Evolutionary conservation across 805 yeast species (phyloP), one percentile per base, ranked within the genome.

Genomic region (Candida chauliodis): DNA sequence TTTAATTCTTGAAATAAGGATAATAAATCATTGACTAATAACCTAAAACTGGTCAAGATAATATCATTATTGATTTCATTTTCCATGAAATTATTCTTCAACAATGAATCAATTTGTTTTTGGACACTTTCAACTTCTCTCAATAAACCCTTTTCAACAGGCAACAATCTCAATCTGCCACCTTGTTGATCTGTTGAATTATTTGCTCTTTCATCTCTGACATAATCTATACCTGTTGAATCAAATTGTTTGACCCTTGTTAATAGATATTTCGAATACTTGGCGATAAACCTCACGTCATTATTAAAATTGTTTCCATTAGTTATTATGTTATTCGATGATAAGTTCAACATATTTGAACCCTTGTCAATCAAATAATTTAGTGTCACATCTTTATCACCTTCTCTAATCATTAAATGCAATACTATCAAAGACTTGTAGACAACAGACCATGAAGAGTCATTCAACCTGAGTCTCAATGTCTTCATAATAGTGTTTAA

Each of bases 371-470:
- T 61, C 41, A 78, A 67, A 61, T 72, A 89, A 29, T 73, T 61
- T 47, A 91, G 68, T 0, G 90, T 76, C n/a, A 78, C 81, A 51
- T 86, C 81, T 33, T 70, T 75, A 43, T 84, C 89, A 15, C 98
- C 98, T 55, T 93, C 98, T 36, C 96, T 77, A 31, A 91, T 79
- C 90, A 93, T 81, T 34, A 89, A 78, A 66, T 93, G 99, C 19
- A 85, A 56, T 23, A 91, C 95, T 44, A 91, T 72, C 48, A 91
- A 69, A 8, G 95, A 64, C 61, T 93, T 93, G 73, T 78, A 93
- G 13, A 84, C 93, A 41, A 90, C 79, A 5, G 96, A 84, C 96
- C 96, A 93, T 4, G 96, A 84, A 3, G 82, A 65, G 54, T 89
- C 95, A 38, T 76, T 77, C 31, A 89, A 69, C 36, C 96, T 67